A percentile compares a stretch with the other conserved stretches of the same genome.
phyloP scores from a whole-genome alignment of 345 rosid genomes.

The Moringa oleifera region DNA sequence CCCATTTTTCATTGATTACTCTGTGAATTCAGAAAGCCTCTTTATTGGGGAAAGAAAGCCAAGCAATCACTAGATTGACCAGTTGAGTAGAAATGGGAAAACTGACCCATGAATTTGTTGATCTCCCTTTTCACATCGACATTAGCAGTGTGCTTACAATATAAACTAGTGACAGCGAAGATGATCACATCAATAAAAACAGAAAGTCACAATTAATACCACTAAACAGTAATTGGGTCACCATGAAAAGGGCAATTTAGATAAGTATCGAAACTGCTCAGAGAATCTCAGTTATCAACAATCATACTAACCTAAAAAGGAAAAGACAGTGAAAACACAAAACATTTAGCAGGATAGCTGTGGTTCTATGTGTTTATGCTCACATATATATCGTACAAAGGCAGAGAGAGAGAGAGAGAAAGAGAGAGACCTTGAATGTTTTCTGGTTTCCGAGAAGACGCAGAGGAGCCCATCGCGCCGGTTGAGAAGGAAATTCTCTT shows the following conservation, averaged over 20 bases:
- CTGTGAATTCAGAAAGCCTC: neutral
- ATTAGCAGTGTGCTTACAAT: neutral
- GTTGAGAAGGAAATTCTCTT: constrained; percentile 26
- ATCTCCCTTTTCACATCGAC: neutral
- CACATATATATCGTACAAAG: no score
- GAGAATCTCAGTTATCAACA: no score
- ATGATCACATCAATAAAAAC: no score
- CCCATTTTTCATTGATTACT: no score
- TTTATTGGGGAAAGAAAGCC: neutral
- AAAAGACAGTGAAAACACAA: no score
- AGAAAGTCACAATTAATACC: neutral
- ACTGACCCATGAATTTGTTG: neutral
- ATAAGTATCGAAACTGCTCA: neutral
- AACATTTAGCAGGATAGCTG: no score
- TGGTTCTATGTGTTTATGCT: no score
- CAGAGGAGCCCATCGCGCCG: constrained; percentile 73
- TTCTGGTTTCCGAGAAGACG: constrained; percentile 77
- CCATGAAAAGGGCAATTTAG: neutral
- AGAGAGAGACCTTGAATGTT: constrained; percentile 31
- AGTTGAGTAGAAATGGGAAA: neutral
- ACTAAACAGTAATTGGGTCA: neutral
- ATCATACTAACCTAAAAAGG: no score
- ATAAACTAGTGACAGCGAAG: neutral
- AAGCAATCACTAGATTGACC: neutral
- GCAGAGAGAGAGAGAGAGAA: constrained; percentile 6